Evolutionary conservation across 1,284 basidiomycete genomes (phyloP), one percentile per base, ranked within the genome.

Genomic region (Apiotrichum sp.): DNA sequence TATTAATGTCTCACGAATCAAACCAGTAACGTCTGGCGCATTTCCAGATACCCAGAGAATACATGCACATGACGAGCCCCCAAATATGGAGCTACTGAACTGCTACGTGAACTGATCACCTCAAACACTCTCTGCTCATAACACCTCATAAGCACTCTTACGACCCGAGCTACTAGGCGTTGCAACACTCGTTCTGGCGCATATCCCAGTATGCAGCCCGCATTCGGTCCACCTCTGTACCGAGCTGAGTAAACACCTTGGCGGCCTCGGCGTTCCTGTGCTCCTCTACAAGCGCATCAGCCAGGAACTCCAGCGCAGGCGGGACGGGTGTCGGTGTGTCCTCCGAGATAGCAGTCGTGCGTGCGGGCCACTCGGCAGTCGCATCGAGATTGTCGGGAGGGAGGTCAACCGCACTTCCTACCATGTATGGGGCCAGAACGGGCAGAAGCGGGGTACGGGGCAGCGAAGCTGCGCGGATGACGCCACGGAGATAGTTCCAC

Each of bases 401-500:
- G 53, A 47, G 78, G 56, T 65, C 47, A 6, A 58, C 54, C 7
- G 52, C 59, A 8, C 50, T 40, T 22, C 59, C 75, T 63, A 6
- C 53, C 16, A 84, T 80, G 72, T 89, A 91, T 4, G 83, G 83
- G 34, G 78, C 67, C 6, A 88, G 84, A 61, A 90, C 89, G 0
- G 80, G 69, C 11, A 78, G 67, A 42, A 88, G 70, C 0, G 72
- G 74, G 0, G 82, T 75, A 63, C 85, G 85, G 0, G 88, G 83
- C 6, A 29, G 16, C 39, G 39, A 36, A 22, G 40, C 32, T 4
- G 14, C 33, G 3, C 57, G 40, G 31, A 71, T 72, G 49, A 43
- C 78, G 77, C 80, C 93, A 59, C 92, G 84, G 9, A 96, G 80
- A 71, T 95, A 97, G 72, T 95, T 95, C 93, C 93, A 96, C 0